Evolutionary conservation across 192 early-diverging fungal species (phyloP).

Genomic region (Linnemannia zychae): DNA sequence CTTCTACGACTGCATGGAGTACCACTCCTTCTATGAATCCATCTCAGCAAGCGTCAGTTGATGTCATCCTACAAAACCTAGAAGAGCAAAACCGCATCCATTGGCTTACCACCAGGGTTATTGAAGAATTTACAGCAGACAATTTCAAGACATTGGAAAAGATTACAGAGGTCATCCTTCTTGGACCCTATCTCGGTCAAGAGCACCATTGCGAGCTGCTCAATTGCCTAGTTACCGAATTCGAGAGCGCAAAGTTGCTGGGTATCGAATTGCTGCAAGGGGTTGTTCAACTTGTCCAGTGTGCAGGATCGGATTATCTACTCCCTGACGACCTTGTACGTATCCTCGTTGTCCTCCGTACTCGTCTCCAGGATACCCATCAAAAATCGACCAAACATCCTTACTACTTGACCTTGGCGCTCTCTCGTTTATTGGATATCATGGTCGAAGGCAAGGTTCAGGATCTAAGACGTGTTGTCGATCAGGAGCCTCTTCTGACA

Average conservation of each 20-base stretch:
- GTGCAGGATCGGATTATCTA: neutral
- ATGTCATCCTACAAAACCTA: neutral
- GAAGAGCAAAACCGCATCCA: neutral
- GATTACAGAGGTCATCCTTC: neutral
- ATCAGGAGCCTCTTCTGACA: neutral
- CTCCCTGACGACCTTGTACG: slow-evolving; percentile 4
- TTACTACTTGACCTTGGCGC: neutral
- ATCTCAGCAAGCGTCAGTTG: no score
- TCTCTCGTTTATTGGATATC: neutral
- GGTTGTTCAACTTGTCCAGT: neutral
- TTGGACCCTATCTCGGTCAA: neutral
- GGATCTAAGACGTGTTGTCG: neutral
- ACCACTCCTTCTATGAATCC: no score
- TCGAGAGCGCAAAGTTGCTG: neutral
- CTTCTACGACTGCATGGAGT: no score
- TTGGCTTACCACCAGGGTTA: neutral
- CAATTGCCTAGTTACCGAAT: neutral
- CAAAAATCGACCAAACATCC: neutral
- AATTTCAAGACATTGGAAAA: neutral
- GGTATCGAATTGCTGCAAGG: neutral
- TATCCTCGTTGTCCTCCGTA: neutral
- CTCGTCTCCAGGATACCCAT: slow-evolving; percentile 5
- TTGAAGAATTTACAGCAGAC: neutral
- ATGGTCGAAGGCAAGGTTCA: slow-evolving; percentile 2
- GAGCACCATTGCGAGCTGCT: neutral